Conservation (phyloP, 1,284 basidiomycete species). For the Baeospora myosura region DNA sequence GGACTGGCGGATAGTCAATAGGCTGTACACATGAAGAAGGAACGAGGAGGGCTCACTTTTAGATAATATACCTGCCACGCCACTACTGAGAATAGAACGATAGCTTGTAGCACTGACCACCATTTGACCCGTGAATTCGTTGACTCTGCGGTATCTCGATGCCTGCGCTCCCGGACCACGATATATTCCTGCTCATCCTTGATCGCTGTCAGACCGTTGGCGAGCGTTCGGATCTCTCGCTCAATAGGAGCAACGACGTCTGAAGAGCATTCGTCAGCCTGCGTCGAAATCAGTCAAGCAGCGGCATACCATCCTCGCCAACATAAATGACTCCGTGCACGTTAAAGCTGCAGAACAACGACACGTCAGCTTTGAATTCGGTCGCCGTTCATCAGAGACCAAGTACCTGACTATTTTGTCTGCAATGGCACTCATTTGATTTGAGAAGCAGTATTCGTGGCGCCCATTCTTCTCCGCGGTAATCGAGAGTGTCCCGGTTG, state of each 20-base stretch:
- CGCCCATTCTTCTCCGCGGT: conserved; percentile 84
- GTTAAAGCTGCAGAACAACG: conserved; percentile 70
- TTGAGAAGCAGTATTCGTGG: conserved; percentile 96
- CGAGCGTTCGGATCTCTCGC: conserved; percentile 87
- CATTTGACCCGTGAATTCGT: conserved; percentile 97
- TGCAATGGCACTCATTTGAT: conserved; percentile 91
- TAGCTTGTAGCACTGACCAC: conserved; percentile 92
- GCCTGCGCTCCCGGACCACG: conserved; percentile 86
- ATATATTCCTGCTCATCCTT: conserved; percentile 99
- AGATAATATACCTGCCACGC: conserved; percentile 98
- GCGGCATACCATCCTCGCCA: conserved; percentile 66
- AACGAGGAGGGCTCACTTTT: conserved; percentile 51
- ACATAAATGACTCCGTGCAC: conserved; percentile 97
- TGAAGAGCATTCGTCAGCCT: conserved; percentile 20
- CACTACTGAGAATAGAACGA: conserved; percentile 85
- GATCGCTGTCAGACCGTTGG: conserved; percentile 79
- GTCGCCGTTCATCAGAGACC: not conserved
- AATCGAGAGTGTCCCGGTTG: conserved; percentile 85
- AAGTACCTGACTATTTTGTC: conserved; percentile 89
- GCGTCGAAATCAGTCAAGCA: conserved; percentile 7
- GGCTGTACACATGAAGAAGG: not conserved
- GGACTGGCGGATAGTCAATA: conserved; percentile 37
- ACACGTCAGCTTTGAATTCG: conserved; percentile 3
- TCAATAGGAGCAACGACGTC: conserved; percentile 91
- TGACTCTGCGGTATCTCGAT: conserved; percentile 91